These are phyloP conservation scores for Cornus controversa DNA, from an alignment of 148 eudicot species.

Conservation along the genomic window DNA sequence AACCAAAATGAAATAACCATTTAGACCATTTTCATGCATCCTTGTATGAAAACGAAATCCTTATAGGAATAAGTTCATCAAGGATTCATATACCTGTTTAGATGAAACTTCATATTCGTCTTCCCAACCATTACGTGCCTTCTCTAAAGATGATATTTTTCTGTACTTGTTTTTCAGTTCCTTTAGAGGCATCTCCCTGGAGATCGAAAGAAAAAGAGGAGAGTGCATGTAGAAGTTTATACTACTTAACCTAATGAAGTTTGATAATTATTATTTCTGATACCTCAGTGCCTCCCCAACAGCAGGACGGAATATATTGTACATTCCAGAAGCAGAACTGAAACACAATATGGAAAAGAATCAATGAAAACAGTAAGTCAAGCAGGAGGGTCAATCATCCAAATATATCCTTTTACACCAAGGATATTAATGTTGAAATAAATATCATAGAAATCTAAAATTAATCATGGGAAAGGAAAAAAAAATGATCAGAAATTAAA, in stretches of 20 bases:
- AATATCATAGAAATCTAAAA: neutral
- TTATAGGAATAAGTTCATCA: conserved; percentile 1
- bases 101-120: conserved; percentile 86
- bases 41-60: neutral
- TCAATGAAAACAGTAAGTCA: conserved; percentile 13
- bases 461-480: neutral
- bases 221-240: neutral
- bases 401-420: neutral
- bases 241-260: neutral
- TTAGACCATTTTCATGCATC: neutral
- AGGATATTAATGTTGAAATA: neutral
- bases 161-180: conserved; percentile 86
- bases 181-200: conserved; percentile 88
- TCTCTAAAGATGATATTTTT: conserved; percentile 69
- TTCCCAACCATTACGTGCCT: conserved; percentile 89
- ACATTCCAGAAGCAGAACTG: conserved; percentile 75
- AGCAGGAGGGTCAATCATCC: neutral
- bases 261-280: neutral
- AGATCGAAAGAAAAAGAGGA: conserved; percentile 18
- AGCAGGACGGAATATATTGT: conserved; percentile 83
- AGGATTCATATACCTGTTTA: conserved; percentile 57
- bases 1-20: neutral
- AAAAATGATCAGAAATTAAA: neutral
- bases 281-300: conserved; percentile 93
- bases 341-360: conserved; percentile 25